These are phyloP conservation scores for Penicillium atrosanguineum DNA, from an alignment of 495 filamentous ascomycete species.

Conservation along the genomic window DNA sequence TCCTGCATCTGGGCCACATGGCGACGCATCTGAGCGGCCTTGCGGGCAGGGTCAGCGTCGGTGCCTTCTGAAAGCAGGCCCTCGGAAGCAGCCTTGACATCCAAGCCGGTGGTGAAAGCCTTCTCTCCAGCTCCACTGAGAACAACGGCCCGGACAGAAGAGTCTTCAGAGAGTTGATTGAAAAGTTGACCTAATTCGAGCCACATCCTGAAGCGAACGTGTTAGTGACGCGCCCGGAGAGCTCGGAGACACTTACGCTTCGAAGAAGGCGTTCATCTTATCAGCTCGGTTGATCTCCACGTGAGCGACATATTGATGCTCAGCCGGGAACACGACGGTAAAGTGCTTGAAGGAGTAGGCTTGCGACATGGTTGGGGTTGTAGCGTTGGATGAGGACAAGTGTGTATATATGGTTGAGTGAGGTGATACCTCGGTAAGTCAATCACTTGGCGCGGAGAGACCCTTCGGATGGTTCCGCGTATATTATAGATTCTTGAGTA, in stretches of 20 bases:
- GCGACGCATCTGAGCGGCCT: slow-evolving; percentile 60
- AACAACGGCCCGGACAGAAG: slow-evolving; percentile 73
- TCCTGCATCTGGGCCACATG: slow-evolving; percentile 76
- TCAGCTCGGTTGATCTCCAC: slow-evolving; percentile 89
- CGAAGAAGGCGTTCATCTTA: slow-evolving; percentile 89
- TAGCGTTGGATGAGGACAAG: background rate
- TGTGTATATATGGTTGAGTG: background rate
- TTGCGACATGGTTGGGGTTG: slow-evolving; percentile 19
- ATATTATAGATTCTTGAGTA: background rate
- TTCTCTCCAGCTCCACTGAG: slow-evolving; percentile 79
- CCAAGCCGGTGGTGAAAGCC: slow-evolving; percentile 81
- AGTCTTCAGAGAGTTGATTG: slow-evolving; percentile 65
- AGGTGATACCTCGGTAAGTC: background rate
- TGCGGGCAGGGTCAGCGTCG: slow-evolving; percentile 59
- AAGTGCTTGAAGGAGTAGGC: slow-evolving; percentile 64
- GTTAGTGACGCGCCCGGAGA: slow-evolving; percentile 4
- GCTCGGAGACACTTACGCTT: slow-evolving; percentile 46
- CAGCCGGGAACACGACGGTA: slow-evolving; percentile 65
- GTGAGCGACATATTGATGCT: slow-evolving; percentile 71
- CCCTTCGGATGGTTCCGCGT: background rate
- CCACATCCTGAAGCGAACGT: slow-evolving; percentile 67
- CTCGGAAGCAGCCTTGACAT: slow-evolving; percentile 65
- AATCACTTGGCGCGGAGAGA: background rate
- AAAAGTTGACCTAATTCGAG: slow-evolving; percentile 74
- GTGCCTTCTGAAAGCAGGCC: slow-evolving; percentile 23